Percentiles rank a stretch among this genome's conserved stretches.
phyloP scores from a whole-genome alignment of 2,329 filamentous ascomycete genomes.

The Beauveria scarabaeidicola region DNA sequence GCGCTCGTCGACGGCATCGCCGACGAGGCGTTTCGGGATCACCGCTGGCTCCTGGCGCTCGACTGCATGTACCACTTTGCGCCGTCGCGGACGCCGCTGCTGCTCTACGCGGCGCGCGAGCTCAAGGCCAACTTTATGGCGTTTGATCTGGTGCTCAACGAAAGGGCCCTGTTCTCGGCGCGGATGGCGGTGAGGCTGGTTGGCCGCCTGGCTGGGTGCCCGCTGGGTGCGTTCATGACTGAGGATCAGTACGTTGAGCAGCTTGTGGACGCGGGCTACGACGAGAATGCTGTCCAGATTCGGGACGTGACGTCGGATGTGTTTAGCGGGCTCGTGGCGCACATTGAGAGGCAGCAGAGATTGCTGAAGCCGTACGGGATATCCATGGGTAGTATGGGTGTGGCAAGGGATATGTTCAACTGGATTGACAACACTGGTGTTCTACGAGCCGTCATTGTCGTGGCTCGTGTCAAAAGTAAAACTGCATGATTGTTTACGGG shows the following conservation, averaged over 20 bases:
- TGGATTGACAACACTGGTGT: conserved; percentile 29
- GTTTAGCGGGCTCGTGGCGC: conserved; percentile 39
- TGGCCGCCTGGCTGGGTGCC: conserved; percentile 39
- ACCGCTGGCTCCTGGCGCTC: conserved; percentile 45
- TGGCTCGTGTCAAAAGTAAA: conserved; percentile 17
- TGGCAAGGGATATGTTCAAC: conserved; percentile 28
- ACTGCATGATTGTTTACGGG: not conserved
- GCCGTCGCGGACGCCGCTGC: conserved; percentile 39
- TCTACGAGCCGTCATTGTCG: conserved; percentile 27
- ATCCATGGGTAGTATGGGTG: conserved; percentile 27
- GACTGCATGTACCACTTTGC: conserved; percentile 51
- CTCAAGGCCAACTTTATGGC: conserved; percentile 44
- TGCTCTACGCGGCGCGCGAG: conserved; percentile 29
- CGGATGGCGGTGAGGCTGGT: conserved; percentile 31
- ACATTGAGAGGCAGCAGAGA: conserved; percentile 29
- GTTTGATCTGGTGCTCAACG: conserved; percentile 42
- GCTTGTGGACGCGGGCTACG: conserved; percentile 40
- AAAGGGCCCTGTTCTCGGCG: conserved; percentile 20
- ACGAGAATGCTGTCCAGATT: conserved; percentile 30
- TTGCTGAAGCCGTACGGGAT: conserved; percentile 27
- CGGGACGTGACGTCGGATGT: conserved; percentile 45
- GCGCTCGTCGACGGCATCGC: conserved; percentile 21
- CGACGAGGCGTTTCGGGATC: conserved; percentile 15
- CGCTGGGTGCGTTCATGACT: conserved; percentile 40
- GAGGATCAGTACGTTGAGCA: conserved; percentile 34